Evolutionary conservation across 345 rosid species (phyloP), one percentile per base, ranked within the genome.

Genomic region (Noccaea bulbosa): DNA sequence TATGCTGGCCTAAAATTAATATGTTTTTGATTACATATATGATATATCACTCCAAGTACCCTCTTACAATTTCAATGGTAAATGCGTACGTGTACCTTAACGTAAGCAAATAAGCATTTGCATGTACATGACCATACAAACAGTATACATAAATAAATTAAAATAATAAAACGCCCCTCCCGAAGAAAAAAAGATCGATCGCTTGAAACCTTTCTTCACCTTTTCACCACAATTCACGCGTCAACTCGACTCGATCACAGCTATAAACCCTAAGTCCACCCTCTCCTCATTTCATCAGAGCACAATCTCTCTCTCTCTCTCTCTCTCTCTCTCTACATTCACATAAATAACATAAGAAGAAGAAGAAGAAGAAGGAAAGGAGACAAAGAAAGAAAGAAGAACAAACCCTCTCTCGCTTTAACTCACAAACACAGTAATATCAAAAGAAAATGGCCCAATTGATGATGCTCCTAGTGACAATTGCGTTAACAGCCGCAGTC

Each of bases 161-260:
- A 17, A 15, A 65, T 56, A 48, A 48, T 10, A 15, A 62, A 63
- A 69, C 43, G 7, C 40, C 7, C 34, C 60, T 37, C 70, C 52
- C 70, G 71, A 69, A 72, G 82, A 83, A 78, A 48, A 67, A 51
- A 75, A 65, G 69, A 64, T 74, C 65, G 65, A 75, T 70, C 61
- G 71, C 83, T 69, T 67, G 67, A 47, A 73, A 39, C 54, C 50
- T 52, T 32, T 44, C 39, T 35, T 53, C n/a, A 70, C 71, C 75
- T 63, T 71, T 84, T 59, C 45, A 59, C 85, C 88, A 52, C 66
- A 48, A 71, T 79, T 81, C 78, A 56, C 74, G 84, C 78, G 91
- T 92, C 98, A 92, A 86, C 86, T 70, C 76, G 49, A 57, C 51
- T 59, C 38, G 47, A 17, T 50, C 65, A 53, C 76, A 69, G 37